Base-by-base conservation (phyloP, 1,139 yeast species). In the Kodamaea suecica region DNA sequence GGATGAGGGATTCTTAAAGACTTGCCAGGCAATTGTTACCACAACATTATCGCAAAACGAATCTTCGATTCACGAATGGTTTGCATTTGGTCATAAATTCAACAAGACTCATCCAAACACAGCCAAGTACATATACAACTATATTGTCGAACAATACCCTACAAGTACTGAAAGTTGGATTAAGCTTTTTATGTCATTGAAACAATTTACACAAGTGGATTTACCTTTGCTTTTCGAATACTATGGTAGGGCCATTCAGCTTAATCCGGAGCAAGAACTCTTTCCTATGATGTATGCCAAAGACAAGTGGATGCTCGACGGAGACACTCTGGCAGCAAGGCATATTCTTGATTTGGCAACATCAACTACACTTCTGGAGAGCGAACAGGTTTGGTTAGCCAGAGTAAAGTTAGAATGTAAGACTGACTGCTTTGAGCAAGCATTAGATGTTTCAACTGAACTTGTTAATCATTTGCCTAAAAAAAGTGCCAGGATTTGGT, bases 271-370 rank as follows among this genome's bases (percentile, higher is more conserved):
- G 1, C 55, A 61, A 15, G 77, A 74, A 21, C 49, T 73, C 4
- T 67, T 87, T 36, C 70, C 78, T 60, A 57, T 87, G 36, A 75
- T 82, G 78, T 85, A 76, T 52, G 84, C 95, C 0, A 80, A 80
- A 43, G 94, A 84, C 47, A 64, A 70, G 39, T 78, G 87, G 80
- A 59, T 61, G 17, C 36, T 63, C 25, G 65, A 53, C 2, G 60
- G 67, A 1, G 78, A 84, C 46, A 49, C 71, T 1, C 56, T 50
- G 0, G 69, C 64, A 2, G 85, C 95, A 0, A 63, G 82, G 37
- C 49, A 52, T 0, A 71, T 85, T 2, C 58, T 87, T 5, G 50
- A 60, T 3, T 56, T 65, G 8, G 84, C 84, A 0, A 55, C 74
- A 29, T 50, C 62, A 4, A 39, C 8, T 4, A n/a, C 27, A 1